Evolutionary conservation across 2,329 filamentous ascomycete genomes (phyloP), one percentile per base, ranked within the genome.

Genomic region (Aulographum hederae): DNA sequence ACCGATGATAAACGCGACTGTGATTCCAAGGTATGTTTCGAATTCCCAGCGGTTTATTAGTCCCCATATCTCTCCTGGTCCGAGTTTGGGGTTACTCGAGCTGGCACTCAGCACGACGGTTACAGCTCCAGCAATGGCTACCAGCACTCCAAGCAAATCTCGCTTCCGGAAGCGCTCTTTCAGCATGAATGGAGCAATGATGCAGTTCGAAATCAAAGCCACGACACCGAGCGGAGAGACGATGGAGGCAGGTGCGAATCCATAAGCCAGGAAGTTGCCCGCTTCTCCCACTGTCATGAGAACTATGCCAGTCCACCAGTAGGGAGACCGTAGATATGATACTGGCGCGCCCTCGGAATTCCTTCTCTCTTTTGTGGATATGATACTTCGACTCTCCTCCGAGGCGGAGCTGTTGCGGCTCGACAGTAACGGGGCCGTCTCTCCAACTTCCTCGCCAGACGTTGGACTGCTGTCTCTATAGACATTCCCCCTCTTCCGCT

Each of bases 151-250:
- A 58, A 80, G 73, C 29, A 84, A 77, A 53, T 98, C 89, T 31
- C 82, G 71, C 42, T 65, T 65, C 20, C 89, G 75, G 46, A 98
- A 94, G 31, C 64, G 66, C 56, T 98, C 89, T 47, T 93, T 85
- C 41, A 98, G 75, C 63, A 98, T 74, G 38, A 89, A 73, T 1
- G 89, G 89, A 2, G 89, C 89, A 48, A 98, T 93, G 37, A 98
- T 70, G 53, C 89, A 98, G 56, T 98, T 98, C 28, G 85, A 93
- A 28, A 98, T 75, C 38, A 98, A 62, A 2, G 89, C 89, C 10
- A 98, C 89, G n/a, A 98, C 89, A 6, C 89, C 89, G 4, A 98
- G 63, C 0, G 89, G 89, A 20, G 85, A 94, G 26, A 98, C 89
- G 44, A 98, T 94, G 11, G 89, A 95, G 5, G 89, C 89, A 3